Conservation (phyloP, 768 basidiomycete genomes). For the Calocera viscosa region DNA sequence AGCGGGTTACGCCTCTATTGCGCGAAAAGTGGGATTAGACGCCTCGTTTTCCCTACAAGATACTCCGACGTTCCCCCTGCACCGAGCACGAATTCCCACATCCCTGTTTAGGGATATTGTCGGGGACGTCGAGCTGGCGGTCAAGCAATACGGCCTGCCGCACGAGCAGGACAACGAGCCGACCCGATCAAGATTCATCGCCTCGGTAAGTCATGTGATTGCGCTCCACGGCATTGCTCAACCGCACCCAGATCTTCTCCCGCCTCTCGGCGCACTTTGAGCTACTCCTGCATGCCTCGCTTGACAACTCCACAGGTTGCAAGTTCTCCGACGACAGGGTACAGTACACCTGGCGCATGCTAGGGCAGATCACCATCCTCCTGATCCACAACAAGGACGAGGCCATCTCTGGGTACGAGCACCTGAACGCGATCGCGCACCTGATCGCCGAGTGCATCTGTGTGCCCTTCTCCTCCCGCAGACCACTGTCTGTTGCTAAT, state of each 20-base stretch:
- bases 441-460: slow-evolving; percentile 1
- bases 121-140: slow-evolving; percentile 14
- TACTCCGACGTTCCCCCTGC: slow-evolving; percentile 18
- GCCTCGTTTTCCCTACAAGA: slow-evolving; percentile 12
- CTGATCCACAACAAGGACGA: neutral
- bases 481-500: neutral
- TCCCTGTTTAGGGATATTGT: slow-evolving; percentile 18
- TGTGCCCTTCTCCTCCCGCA: neutral
- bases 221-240: too few relatives aligned
- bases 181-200: neutral
- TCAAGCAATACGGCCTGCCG: neutral
- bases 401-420: neutral
- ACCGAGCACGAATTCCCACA: slow-evolving; percentile 21
- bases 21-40: slow-evolving; percentile 19
- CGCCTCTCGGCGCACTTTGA: neutral
- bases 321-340: neutral
- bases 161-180: slow-evolving; percentile 3
- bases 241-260: neutral
- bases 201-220: neutral
- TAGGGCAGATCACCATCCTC: neutral
- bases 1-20: slow-evolving; percentile 17
- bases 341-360: slow-evolving; percentile 4
- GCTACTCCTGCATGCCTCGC: neutral
- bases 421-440: slow-evolving; percentile 3
- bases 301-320: neutral